A percentile compares a stretch with the other conserved stretches of the same genome.
These are phyloP conservation scores for Dendrocalamus latiflorus DNA, from an alignment of 202 grass and related monocot species.

Conservation along the genomic window DNA sequence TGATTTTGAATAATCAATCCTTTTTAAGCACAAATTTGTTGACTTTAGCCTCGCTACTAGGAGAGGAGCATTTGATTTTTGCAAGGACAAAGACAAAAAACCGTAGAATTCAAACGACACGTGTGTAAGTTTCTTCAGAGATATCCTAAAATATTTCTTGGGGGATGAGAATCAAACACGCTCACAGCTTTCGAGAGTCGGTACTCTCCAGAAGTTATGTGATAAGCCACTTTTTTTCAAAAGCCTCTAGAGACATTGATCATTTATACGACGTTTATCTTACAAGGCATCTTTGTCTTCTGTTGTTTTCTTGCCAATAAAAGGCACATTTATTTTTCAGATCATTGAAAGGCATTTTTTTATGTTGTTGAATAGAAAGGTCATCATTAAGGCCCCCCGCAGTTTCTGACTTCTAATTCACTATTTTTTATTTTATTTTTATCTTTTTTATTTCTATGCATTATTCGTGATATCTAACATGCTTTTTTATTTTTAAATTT, in stretches of 20 bases:
- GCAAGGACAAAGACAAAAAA: neutral
- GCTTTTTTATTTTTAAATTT: no score
- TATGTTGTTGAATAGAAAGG: neutral
- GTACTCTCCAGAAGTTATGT: neutral
- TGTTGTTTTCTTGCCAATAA: neutral
- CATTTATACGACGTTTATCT: neutral
- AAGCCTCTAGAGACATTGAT: neutral
- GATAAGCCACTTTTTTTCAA: neutral
- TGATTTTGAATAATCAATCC: neutral
- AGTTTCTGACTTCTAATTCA: no score
- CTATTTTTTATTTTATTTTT: no score
- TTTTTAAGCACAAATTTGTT: neutral
- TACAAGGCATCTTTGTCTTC: neutral
- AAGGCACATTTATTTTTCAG: neutral
- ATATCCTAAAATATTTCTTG: neutral
- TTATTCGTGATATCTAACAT: no score
- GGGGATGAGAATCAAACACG: neutral
- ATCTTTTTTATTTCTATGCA: no score
- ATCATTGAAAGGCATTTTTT: neutral
- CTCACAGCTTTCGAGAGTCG: neutral
- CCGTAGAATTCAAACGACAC: neutral
- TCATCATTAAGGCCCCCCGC: neutral
- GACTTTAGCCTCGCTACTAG: neutral
- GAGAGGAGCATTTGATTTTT: neutral
- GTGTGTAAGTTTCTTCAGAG: neutral